A percentile compares a stretch with the other conserved stretches of the same genome.
These are phyloP conservation scores for Beauveria caledonica DNA, from an alignment of 2,329 filamentous ascomycete species.

Conservation along the genomic window DNA sequence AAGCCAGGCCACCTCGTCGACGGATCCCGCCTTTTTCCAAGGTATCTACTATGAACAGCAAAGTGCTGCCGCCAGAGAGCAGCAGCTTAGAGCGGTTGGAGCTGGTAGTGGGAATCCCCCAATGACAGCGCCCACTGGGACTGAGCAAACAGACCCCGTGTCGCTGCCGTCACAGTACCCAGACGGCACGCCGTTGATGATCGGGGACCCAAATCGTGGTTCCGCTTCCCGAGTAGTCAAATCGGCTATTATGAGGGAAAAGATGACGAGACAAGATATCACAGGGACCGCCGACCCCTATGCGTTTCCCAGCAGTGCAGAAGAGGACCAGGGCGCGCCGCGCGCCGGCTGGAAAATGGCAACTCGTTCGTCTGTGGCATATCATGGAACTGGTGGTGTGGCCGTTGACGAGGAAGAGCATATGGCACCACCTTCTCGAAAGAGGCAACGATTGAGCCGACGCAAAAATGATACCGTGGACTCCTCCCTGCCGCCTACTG, in stretches of 20 bases:
- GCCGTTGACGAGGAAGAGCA: neutral
- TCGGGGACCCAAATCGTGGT: neutral
- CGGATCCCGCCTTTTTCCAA: slow-evolving; percentile 40
- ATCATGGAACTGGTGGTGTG: neutral
- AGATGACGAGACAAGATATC: slow-evolving; percentile 6
- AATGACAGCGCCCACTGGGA: neutral
- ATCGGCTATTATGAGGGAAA: slow-evolving; percentile 3
- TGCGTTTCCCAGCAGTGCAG: slow-evolving; percentile 38
- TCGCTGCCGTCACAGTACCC: slow-evolving; percentile 10
- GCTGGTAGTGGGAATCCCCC: neutral
- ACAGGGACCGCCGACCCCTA: slow-evolving; percentile 25
- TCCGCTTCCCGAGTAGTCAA: neutral
- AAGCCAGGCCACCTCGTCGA: slow-evolving; percentile 31
- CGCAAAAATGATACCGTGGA: neutral
- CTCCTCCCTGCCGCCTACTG: neutral
- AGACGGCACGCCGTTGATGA: slow-evolving; percentile 12
- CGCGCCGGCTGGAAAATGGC: neutral
- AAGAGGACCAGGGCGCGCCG: slow-evolving; percentile 13
- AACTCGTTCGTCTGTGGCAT: neutral
- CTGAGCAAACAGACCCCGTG: slow-evolving; percentile 7
- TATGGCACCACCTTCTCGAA: neutral
- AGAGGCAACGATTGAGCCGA: neutral
- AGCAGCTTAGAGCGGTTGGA: neutral
- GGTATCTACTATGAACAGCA: slow-evolving; percentile 42
- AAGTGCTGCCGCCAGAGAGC: slow-evolving; percentile 21